Base-by-base conservation (phyloP, 2,329 filamentous ascomycete genomes). In the Akanthomyces lecanii region DNA sequence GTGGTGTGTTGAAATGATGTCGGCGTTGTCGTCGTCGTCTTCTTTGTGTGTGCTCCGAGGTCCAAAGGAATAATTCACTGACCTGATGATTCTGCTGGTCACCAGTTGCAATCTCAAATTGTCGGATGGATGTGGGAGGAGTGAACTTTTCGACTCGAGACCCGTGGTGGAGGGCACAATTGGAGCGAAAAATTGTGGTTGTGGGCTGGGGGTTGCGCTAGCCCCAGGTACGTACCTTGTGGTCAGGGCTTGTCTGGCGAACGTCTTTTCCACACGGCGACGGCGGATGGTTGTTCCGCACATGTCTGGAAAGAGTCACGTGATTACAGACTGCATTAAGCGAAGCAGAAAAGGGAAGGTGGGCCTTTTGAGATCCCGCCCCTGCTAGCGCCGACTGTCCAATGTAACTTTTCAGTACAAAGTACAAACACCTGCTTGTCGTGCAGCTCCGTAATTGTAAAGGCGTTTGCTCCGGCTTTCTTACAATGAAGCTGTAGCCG, bases 31-130 rank as follows among this genome's bases (percentile, higher is more conserved):
- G 38, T 40, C 10, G 56, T 42, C 36, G 33, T 50, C 25, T 33
- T 67, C 65, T 59, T 67, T 56, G 62, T 65, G 65, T 65, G 50
- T 16, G 30, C 12, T 30, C 33, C 30, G 47, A 54, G 30, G 33
- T 30, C 16, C 21, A 6, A 42, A 33, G 65, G 61, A 52, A 65
- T 47, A 59, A 23, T 45, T 70, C 54, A 79, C 78, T 79, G 68
- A 81, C 79, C 79, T 81, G 79, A 78, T 80, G 78, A 76, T 73
- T 74, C 67, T 70, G 71, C 71, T 71, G 75, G 69, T 80, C 78
- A 81, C 77, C 78, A 79, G 77, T 71, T 63, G 76, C 77, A 80
- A 79, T 80, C 78, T 76, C 47, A 33, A 72, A 71, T 77, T 75
- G 76, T 69, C 74, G 72, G 71, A 71, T 75, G 71, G 64, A 64